Evolutionary conservation across 495 filamentous ascomycete species (phyloP).

Genomic region (Xylaria curta): DNA sequence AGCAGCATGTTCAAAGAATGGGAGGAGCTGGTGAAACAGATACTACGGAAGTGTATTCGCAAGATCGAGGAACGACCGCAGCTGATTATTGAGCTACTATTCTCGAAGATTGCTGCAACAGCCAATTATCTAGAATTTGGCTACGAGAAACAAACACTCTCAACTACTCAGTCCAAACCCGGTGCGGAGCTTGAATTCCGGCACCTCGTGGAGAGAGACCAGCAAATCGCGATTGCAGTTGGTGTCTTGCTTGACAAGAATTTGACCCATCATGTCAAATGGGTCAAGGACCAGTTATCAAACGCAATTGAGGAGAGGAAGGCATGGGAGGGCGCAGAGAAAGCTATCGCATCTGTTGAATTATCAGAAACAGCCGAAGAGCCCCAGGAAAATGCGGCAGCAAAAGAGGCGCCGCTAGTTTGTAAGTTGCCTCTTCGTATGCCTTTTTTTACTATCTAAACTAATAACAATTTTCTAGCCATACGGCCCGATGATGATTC

Average conservation of each 20-base stretch:
- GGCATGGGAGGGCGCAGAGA: constrained; percentile 76
- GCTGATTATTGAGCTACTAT: constrained; percentile 85
- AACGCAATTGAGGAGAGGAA: constrained; percentile 75
- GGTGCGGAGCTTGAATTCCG: constrained; percentile 80
- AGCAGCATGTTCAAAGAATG: constrained; percentile 79
- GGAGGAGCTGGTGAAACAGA: constrained; percentile 85
- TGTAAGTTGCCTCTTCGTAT: constrained; percentile 45
- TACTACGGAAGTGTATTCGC: constrained; percentile 74
- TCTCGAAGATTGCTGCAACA: constrained; percentile 87
- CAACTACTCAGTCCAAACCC: constrained; percentile 62
- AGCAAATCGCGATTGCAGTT: constrained; percentile 80
- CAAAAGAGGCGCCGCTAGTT: constrained; percentile 48
- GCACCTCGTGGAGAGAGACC: constrained; percentile 64
- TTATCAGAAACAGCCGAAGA: constrained; percentile 35
- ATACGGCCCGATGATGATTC: constrained; percentile 73
- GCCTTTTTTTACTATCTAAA: not conserved
- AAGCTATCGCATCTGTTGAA: constrained; percentile 54
- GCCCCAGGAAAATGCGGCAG: constrained; percentile 45
- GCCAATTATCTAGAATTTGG: constrained; percentile 89
- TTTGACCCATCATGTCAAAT: constrained; percentile 74
- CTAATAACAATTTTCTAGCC: constrained; percentile 44
- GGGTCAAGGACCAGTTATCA: constrained; percentile 75
- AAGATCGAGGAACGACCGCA: constrained; percentile 85
- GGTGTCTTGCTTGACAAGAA: constrained; percentile 78
- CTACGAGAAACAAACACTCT: constrained; percentile 77